Percentiles rank a stretch among this genome's conserved stretches.
Evolutionary conservation across 768 basidiomycete genomes (phyloP).

Genomic region (Leccinellum luteum): DNA sequence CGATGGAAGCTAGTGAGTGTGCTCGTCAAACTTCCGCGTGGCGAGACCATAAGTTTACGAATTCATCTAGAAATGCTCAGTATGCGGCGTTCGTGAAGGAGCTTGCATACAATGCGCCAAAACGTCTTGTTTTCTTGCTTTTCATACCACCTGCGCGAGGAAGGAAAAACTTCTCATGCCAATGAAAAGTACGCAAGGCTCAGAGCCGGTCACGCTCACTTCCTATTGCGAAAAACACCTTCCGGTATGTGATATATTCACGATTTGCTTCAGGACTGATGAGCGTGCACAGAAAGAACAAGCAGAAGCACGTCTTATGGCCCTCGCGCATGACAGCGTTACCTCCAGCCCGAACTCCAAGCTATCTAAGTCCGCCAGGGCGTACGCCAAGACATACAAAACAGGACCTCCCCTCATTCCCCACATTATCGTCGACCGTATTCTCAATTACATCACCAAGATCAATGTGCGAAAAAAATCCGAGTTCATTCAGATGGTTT

Average conservation of each 20-base stretch:
- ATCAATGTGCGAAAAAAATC: slow-evolving; percentile 70
- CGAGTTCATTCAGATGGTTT: slow-evolving; percentile 74
- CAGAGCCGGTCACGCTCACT: slow-evolving; percentile 69
- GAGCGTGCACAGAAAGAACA: slow-evolving; percentile 56
- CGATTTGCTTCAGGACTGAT: background rate
- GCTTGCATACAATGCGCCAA: slow-evolving; percentile 97
- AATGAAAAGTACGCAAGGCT: slow-evolving; percentile 79
- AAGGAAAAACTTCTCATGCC: slow-evolving; percentile 81
- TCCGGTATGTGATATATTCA: slow-evolving; percentile 52
- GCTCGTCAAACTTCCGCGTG: background rate
- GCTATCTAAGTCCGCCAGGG: slow-evolving; percentile 77
- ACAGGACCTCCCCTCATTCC: slow-evolving; percentile 93
- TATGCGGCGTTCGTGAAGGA: slow-evolving; percentile 62
- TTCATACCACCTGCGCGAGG: slow-evolving; percentile 92
- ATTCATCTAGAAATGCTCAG: slow-evolving; percentile 51
- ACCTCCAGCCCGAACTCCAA: slow-evolving; percentile 41
- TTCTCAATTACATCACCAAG: slow-evolving; percentile 70
- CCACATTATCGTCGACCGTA: slow-evolving; percentile 73
- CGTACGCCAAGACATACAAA: slow-evolving; percentile 89
- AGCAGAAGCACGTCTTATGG: slow-evolving; percentile 56
- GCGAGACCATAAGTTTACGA: slow-evolving; percentile 7
- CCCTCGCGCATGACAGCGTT: slow-evolving; percentile 45
- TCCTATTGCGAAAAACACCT: slow-evolving; percentile 91
- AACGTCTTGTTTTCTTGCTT: slow-evolving; percentile 85
- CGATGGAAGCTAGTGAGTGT: slow-evolving; percentile 88